phyloP scores from a whole-genome alignment of 495 filamentous ascomycete species.

The Xylaria palmicola region DNA sequence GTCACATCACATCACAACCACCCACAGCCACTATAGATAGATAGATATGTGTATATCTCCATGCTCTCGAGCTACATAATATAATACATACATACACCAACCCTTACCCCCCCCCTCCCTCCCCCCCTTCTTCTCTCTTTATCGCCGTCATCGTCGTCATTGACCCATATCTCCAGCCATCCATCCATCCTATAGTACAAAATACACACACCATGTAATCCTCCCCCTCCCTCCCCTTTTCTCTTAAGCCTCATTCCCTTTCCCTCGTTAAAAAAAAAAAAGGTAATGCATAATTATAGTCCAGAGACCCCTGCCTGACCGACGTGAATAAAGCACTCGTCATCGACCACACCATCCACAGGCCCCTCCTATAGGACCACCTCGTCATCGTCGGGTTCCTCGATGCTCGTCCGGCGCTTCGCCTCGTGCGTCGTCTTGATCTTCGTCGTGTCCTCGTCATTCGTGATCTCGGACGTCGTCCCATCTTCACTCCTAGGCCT shows the following conservation, averaged over 20 bases:
- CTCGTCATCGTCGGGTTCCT: slow-evolving; percentile 58
- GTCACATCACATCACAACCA: too few species aligned
- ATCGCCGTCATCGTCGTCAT: too few species aligned
- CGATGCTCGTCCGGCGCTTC: slow-evolving; percentile 52
- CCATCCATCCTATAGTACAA: not conserved
- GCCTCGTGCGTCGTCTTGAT: slow-evolving; percentile 52
- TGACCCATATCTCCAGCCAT: too few species aligned
- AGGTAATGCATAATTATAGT: not conserved
- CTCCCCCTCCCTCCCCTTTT: not conserved
- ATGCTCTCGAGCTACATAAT: too few species aligned
- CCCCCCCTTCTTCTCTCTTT: too few species aligned
- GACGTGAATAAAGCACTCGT: slow-evolving; percentile 6
- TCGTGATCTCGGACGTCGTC: slow-evolving; percentile 25
- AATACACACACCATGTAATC: not conserved
- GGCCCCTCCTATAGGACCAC: slow-evolving; percentile 33
- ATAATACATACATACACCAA: too few species aligned
- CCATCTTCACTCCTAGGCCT: slow-evolving; percentile 33
- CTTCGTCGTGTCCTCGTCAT: slow-evolving; percentile 45
- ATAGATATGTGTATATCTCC: too few species aligned
- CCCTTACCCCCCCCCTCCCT: too few species aligned
- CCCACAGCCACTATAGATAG: too few species aligned
- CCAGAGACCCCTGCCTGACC: not conserved
- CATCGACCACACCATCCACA: not conserved
- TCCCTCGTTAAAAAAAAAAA: not conserved
- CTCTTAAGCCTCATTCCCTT: not conserved